These are phyloP conservation scores for Ogataea henricii DNA, from an alignment of 805 yeast species.

Conservation along the genomic window DNA sequence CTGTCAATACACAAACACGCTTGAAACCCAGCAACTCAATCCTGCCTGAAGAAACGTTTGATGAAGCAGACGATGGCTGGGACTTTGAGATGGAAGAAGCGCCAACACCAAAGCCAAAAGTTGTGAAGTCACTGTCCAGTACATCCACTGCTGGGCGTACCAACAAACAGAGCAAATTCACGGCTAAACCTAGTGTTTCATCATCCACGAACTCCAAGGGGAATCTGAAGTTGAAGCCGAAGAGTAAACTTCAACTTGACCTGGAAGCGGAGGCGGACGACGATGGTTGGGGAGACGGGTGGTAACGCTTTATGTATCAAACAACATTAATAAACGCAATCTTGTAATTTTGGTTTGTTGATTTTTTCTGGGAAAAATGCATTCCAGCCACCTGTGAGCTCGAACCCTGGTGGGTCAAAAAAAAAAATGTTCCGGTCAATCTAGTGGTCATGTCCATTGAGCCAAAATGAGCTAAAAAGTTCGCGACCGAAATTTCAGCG, in stretches of 20 bases:
- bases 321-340: background rate
- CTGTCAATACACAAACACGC: background rate
- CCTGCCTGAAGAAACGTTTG: constrained; percentile 22
- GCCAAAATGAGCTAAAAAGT: too few relatives aligned
- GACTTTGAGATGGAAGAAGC: constrained; percentile 30
- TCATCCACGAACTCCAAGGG: constrained; percentile 10
- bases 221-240: constrained; percentile 28
- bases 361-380: background rate
- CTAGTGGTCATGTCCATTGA: too few relatives aligned
- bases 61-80: constrained; percentile 34
- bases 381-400: too few relatives aligned
- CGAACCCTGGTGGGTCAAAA: too few relatives aligned
- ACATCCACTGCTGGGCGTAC: background rate
- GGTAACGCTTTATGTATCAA: constrained; percentile 29
- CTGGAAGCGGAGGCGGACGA: constrained; percentile 37
- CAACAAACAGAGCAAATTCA: constrained; percentile 6
- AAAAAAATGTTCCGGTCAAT: too few relatives aligned
- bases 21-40: background rate
- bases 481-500: too few relatives aligned
- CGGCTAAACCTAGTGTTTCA: background rate
- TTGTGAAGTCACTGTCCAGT: background rate
- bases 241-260: constrained; percentile 37
- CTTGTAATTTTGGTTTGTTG: background rate
- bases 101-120: background rate
- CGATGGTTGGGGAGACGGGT: constrained; percentile 50